These are phyloP conservation scores for Globisporangium barbulae DNA, from an alignment of 352 stramenopile genomes.

Conservation along the genomic window DNA sequence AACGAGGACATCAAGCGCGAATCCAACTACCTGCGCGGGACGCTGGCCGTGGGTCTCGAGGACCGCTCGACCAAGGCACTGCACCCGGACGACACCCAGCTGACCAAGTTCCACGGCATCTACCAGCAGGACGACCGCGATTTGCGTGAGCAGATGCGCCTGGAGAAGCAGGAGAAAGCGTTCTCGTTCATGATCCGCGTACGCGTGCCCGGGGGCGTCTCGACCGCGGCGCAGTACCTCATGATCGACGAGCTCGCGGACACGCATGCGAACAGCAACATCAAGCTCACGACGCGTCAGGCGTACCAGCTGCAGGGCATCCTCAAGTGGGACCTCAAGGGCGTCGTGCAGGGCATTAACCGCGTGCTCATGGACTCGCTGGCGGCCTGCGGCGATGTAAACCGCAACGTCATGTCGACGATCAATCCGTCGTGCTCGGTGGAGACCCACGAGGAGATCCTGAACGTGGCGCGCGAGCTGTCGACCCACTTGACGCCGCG, in stretches of 20 bases:
- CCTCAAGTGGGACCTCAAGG: constrained; percentile 96
- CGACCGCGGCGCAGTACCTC: constrained; percentile 91
- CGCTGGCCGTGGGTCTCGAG: constrained; percentile 57
- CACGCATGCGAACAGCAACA: constrained; percentile 95
- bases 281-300: constrained; percentile 94
- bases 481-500: constrained; percentile 93
- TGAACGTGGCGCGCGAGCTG: constrained; percentile 84
- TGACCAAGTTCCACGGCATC: constrained; percentile 97
- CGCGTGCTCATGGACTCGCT: constrained; percentile 92
- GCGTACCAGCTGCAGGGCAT: constrained; percentile 97
- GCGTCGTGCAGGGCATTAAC: constrained; percentile 92
- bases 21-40: constrained; percentile 77
- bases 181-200: constrained; percentile 98
- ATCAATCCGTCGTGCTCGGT: constrained; percentile 87
- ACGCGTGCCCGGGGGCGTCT: constrained; percentile 94
- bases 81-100: constrained; percentile 62
- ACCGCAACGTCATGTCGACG: constrained; percentile 96
- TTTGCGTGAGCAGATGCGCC: constrained; percentile 67
- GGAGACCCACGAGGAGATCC: constrained; percentile 81
- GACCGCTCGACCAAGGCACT: constrained; percentile 75
- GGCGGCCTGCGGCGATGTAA: constrained; percentile 96
- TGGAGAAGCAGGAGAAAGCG: constrained; percentile 87
- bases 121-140: constrained; percentile 98
- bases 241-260: constrained; percentile 92
- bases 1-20: constrained; percentile 85